Base-by-base conservation (phyloP, 2,329 filamentous ascomycete genomes). In the Arthrobotrys sinensis region DNA sequence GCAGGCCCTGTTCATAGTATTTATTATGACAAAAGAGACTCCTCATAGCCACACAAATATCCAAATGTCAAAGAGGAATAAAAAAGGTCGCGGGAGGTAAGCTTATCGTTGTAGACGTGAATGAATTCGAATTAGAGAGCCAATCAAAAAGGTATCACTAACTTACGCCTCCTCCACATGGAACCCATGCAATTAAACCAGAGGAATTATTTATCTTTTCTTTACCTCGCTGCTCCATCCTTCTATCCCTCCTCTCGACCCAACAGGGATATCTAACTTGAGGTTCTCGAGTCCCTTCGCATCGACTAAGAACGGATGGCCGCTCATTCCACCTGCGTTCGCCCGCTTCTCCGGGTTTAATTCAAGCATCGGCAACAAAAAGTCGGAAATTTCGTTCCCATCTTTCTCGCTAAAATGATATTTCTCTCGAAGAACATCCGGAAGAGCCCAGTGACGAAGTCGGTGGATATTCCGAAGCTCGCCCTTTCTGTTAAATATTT, bases 401-500 rank as follows among this genome's bases (percentile, higher is more conserved):
- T 97, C 94, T 63, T 97, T 90, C 11, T 92, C 90, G 80, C 90
- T 91, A 85, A 97, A 98, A 84, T 98, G 96, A 83, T 99, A 99
- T 84, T 99, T 99, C 85, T 99, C 96, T 78, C 92, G 90, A 36
- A 99, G 87, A 0, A 99, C 96, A 82, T 98, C 95, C 0, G 94
- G 90, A 4, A 99, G 87, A 0, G 94, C 94, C 96, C 96, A 99
- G 85, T 98, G 95, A 65, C 96, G 92, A 80, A 99, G 88, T 52
- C 96, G 90, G 85, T 98, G 96, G 82, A 99, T 99, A 86, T 99
- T 98, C 75, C 96, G 93, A 43, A 99, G 89, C 84, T 99, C 96
- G 81, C 96, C 96, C 85, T 97, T 97, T 81, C 96, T 91, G 84
- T 97, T 98, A 87, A 99, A 99, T 80, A 99, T 99, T 84, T 98